These are phyloP conservation scores for Endothia cerciana DNA, from an alignment of 2,329 filamentous ascomycete genomes.

Conservation along the genomic window DNA sequence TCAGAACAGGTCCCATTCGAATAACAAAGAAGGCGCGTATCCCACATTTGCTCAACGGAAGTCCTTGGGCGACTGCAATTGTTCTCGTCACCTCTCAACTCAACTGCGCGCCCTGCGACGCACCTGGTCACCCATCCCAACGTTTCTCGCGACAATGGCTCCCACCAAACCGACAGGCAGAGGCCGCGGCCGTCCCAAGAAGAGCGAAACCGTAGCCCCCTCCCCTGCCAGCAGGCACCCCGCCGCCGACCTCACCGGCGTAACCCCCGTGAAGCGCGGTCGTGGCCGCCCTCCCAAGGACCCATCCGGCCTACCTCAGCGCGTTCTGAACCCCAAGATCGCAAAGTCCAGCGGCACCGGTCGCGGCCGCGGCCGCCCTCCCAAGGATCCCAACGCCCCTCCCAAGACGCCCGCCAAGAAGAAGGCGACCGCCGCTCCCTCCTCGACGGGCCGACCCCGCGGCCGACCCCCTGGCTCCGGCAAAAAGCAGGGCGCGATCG, in stretches of 20 bases:
- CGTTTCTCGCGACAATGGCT: conserved; percentile 15
- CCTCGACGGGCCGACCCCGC: conserved; percentile 17
- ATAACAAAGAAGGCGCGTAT: background rate
- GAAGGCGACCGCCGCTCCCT: conserved; percentile 3
- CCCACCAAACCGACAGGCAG: conserved; percentile 23
- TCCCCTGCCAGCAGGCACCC: background rate
- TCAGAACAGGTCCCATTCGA: background rate
- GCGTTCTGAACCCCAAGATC: conserved; percentile 17
- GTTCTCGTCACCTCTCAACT: background rate
- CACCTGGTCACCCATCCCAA: background rate
- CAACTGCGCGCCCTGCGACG: background rate
- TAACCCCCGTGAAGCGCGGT: conserved; percentile 20
- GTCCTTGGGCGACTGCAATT: background rate
- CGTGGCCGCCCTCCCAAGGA: conserved; percentile 21
- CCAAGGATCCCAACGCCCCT: conserved; percentile 21
- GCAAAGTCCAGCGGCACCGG: conserved; percentile 18
- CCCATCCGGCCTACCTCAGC: conserved; percentile 11
- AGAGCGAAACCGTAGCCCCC: conserved; percentile 15
- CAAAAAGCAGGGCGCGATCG: conserved; percentile 11
- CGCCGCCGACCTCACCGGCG: conserved; percentile 13
- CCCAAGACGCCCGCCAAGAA: conserved; percentile 18
- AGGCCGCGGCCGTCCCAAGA: conserved; percentile 27
- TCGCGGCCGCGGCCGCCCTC: conserved; percentile 26
- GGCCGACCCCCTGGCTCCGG: conserved; percentile 24
- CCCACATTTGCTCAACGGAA: background rate